Conservation (phyloP, 139 green algal genomes). For the Tetradesmus lagerheimii region DNA sequence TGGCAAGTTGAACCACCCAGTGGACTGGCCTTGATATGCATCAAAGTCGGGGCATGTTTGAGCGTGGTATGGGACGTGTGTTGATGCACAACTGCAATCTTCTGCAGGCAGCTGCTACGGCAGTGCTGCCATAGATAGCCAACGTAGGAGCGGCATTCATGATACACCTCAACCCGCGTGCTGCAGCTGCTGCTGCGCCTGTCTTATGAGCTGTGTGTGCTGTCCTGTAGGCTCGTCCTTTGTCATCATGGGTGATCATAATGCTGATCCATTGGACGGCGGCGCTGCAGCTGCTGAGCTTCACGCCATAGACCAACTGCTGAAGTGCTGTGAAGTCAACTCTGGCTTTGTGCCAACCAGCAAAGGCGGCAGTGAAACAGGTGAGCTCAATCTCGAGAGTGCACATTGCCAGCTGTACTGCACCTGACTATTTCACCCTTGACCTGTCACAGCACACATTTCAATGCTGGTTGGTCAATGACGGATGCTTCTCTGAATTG, state of each 20-base stretch:
- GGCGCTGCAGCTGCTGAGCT: neutral
- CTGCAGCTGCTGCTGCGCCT: neutral
- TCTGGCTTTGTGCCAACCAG: constrained; percentile 22
- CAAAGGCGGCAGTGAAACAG: neutral
- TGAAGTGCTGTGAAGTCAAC: constrained; percentile 11
- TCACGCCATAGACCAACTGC: constrained; percentile 39
- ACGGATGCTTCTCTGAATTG: no score
- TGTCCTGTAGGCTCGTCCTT: constrained; percentile 24
- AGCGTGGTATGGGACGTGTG: neutral
- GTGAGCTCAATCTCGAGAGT: no score
- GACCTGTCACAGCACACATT: no score
- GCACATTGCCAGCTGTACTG: no score
- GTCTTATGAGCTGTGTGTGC: neutral
- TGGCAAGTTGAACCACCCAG: neutral
- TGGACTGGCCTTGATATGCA: no score
- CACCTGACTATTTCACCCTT: no score
- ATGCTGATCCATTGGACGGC: constrained; percentile 33
- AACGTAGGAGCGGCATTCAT: neutral
- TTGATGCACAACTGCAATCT: neutral
- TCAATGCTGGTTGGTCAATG: no score
- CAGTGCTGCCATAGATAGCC: neutral
- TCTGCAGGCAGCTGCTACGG: neutral
- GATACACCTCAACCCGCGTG: neutral
- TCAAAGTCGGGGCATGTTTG: no score
- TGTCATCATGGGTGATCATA: constrained; percentile 43